Base-by-base conservation (phyloP, 306 rosid species). In the Vigna mungo region DNA sequence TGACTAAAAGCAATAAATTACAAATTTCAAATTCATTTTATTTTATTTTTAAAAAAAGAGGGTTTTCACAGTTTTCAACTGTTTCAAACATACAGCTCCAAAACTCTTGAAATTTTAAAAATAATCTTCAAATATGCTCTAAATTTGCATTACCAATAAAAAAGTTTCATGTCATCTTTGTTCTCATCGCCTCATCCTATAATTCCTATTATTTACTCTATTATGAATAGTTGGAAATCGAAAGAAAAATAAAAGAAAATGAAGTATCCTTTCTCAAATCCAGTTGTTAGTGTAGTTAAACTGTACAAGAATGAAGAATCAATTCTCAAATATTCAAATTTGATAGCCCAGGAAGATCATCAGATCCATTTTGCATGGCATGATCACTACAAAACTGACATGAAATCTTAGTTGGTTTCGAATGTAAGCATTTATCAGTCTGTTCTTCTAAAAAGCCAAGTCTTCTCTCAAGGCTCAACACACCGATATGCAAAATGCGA, bases 401-500 rank as follows among this genome's bases (percentile, higher is more conserved):
- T 56, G 93, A 85, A 59, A 80, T 7, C 27, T n/a, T 72, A 9
- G 92, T 66, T 77, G 88, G 88, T 52, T 77, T 85, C 27, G 77
- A 65, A 43, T 71, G 86, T 77, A 94, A 76, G 77, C 89, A 82
- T 48, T 83, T 80, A 47, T 80, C 48, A 55, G 86, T 82, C 78
- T 86, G 78, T 13, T 82, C 81, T 78, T 93, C 98, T 48, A 90
- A 53, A 97, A 96, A 90, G 46, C 85, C 84, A 75, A 92, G 86
- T 81, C 93, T 87, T 86, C 81, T 94, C 84, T 92, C 98, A 65
- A 92, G 81, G 78, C 85, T 87, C 79, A 94, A 65, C 27, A 90
- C 93, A 37, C 89, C 95, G 44, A 87, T 48, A 84, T 94, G 95
- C 95, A 94, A 81, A 43, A 87, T 84, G 75, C 95, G 85, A 64